These are phyloP conservation scores for Vitis hybrid DNA, from an alignment of 177 flowering plant genomes.

Conservation along the genomic window DNA sequence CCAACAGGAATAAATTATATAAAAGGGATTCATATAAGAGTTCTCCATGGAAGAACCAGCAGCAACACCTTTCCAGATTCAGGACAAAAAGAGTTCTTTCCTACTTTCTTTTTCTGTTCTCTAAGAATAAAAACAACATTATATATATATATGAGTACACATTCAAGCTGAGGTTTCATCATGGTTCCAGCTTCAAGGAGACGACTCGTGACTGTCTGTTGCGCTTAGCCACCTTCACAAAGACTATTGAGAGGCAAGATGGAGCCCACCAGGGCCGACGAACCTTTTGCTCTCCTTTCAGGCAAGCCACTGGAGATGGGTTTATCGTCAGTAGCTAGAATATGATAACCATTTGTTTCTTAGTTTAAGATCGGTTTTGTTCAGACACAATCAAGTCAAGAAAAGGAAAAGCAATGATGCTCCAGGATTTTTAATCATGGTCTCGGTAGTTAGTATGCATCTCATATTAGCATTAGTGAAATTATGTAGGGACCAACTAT, in stretches of 20 bases:
- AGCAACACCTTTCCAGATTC: constrained; percentile 10
- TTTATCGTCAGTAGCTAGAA: background rate
- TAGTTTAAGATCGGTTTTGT: no score
- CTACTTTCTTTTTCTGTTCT: constrained; percentile 11
- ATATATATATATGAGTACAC: constrained; percentile 21
- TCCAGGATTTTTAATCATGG: no score
- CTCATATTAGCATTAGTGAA: no score
- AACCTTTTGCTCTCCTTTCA: constrained; percentile 95
- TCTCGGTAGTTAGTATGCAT: no score
- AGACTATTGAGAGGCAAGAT: constrained; percentile 69
- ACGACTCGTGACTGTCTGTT: constrained; percentile 94
- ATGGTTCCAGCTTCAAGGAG: constrained; percentile 94
- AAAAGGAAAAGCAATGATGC: no score
- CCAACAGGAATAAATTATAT: constrained; percentile 7
- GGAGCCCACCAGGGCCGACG: constrained; percentile 99
- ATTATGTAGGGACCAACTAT: no score
- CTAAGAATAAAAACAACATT: constrained; percentile 8
- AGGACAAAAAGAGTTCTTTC: constrained; percentile 13
- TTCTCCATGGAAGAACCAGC: constrained; percentile 25
- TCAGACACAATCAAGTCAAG: no score
- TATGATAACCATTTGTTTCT: background rate
- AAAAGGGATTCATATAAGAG: constrained; percentile 16
- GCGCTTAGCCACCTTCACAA: constrained; percentile 79
- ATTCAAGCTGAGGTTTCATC: constrained; percentile 19
- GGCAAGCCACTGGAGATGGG: constrained; percentile 73